Conservation (phyloP, 2,329 filamentous ascomycete species). For the Raffaelea arxii region DNA sequence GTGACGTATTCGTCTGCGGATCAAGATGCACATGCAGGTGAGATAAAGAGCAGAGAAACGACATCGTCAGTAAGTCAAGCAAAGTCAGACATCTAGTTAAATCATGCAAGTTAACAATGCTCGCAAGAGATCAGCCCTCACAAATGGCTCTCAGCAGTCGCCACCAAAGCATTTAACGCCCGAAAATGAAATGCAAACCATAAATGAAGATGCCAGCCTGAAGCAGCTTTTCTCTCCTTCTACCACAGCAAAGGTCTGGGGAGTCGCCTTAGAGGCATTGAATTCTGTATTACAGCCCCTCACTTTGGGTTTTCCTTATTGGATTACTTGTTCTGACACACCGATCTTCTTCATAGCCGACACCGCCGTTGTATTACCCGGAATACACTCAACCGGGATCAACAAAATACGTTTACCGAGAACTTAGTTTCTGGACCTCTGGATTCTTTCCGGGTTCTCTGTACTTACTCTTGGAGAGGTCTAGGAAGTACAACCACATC, state of each 20-base stretch:
- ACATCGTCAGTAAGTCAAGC: too few relatives aligned
- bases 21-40: too few relatives aligned
- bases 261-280: background rate
- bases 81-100: too few relatives aligned
- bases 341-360: background rate
- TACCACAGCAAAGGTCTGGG: background rate
- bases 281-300: background rate
- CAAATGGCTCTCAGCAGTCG: too few relatives aligned
- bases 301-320: background rate
- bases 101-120: too few relatives aligned
- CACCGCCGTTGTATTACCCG: background rate
- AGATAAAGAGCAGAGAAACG: too few relatives aligned
- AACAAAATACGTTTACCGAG: background rate
- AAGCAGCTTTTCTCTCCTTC: background rate
- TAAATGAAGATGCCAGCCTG: too few relatives aligned
- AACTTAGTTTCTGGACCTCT: conserved; percentile 31
- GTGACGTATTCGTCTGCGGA: too few relatives aligned
- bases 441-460: conserved; percentile 37
- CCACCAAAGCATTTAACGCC: too few relatives aligned
- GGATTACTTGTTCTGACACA: background rate
- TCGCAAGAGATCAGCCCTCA: too few relatives aligned
- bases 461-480: conserved; percentile 28
- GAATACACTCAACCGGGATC: background rate
- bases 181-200: too few relatives aligned
- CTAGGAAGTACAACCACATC: conserved; percentile 16